phyloP scores from a whole-genome alignment of 352 stramenopile species.

The Phytopythium boreale region DNA sequence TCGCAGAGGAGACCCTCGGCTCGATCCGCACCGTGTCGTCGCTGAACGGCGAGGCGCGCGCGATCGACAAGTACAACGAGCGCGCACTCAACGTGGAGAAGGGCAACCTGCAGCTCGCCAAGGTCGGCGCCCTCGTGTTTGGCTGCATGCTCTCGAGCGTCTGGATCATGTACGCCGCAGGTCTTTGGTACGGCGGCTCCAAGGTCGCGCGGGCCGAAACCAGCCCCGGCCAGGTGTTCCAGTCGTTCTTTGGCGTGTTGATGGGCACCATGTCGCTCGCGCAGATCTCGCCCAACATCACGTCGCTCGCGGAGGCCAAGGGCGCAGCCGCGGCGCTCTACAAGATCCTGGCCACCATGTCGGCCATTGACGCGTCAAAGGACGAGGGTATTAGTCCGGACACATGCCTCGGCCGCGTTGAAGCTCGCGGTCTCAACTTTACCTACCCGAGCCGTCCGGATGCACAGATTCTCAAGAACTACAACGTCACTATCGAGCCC shows the following conservation, averaged over 20 bases:
- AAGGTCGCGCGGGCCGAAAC: conserved; percentile 30
- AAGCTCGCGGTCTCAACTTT: conserved; percentile 65
- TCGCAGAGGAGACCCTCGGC: conserved; percentile 42
- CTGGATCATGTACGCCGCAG: conserved; percentile 46
- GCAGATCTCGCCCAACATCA: conserved; percentile 46
- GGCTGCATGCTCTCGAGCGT: conserved; percentile 36
- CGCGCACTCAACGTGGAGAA: conserved; percentile 27
- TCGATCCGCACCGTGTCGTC: conserved; percentile 39
- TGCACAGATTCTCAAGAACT: conserved; percentile 63
- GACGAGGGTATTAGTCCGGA: conserved; percentile 33
- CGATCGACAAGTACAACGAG: conserved; percentile 27
- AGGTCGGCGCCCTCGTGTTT: conserved; percentile 27
- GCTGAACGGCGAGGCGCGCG: conserved; percentile 27
- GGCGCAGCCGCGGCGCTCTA: conserved; percentile 38
- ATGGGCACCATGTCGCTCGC: conserved; percentile 35
- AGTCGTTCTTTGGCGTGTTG: conserved; percentile 41
- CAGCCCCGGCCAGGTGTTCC: conserved; percentile 36
- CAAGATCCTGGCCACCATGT: conserved; percentile 41
- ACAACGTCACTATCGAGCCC: conserved; percentile 67
- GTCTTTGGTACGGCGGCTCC: conserved; percentile 53
- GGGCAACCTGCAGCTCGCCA: conserved; percentile 40
- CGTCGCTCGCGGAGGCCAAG: conserved; percentile 30
- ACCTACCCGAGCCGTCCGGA: conserved; percentile 70
- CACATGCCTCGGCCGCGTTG: conserved; percentile 37
- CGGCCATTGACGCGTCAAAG: conserved; percentile 44